These are phyloP conservation scores for Fusarium sulawesiense DNA, from an alignment of 2,329 filamentous ascomycete species.

Conservation along the genomic window DNA sequence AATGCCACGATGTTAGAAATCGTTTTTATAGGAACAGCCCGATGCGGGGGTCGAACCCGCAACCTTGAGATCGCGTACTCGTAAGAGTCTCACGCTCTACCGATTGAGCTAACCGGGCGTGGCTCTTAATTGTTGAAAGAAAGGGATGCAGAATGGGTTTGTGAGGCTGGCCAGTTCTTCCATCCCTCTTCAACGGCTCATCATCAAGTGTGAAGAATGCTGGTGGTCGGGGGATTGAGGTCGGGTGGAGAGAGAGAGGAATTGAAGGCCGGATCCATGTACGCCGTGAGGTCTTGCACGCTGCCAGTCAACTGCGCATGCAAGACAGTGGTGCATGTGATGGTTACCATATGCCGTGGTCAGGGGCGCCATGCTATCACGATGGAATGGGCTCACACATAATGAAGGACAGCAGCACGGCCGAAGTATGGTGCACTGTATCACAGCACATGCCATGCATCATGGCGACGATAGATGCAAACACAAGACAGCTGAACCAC, in stretches of 20 bases:
- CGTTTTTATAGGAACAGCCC: conserved; percentile 51
- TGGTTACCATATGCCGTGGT: not conserved
- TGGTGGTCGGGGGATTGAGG: too few relatives aligned
- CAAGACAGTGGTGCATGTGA: not conserved
- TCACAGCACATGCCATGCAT: too few relatives aligned
- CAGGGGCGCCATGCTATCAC: not conserved
- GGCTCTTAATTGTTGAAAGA: conserved; percentile 14
- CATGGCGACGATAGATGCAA: not conserved
- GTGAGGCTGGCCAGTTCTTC: not conserved
- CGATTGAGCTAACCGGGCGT: conserved; percentile 44
- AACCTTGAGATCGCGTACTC: conserved; percentile 59
- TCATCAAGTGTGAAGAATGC: too few relatives aligned
- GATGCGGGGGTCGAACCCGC: conserved; percentile 63
- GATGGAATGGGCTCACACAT: not conserved
- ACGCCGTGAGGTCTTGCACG: not conserved
- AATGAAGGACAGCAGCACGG: not conserved
- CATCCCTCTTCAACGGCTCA: too few relatives aligned
- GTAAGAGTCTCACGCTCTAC: conserved; percentile 76
- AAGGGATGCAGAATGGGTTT: not conserved
- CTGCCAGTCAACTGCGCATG: not conserved
- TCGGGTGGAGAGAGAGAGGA: not conserved
- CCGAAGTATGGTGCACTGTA: not conserved
- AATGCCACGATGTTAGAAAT: conserved; percentile 31
- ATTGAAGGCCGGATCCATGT: not conserved
- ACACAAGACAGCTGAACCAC: not conserved